Evolutionary conservation across 192 early-diverging fungal genomes (phyloP).

Genomic region (Dimargaris cristalligena): DNA sequence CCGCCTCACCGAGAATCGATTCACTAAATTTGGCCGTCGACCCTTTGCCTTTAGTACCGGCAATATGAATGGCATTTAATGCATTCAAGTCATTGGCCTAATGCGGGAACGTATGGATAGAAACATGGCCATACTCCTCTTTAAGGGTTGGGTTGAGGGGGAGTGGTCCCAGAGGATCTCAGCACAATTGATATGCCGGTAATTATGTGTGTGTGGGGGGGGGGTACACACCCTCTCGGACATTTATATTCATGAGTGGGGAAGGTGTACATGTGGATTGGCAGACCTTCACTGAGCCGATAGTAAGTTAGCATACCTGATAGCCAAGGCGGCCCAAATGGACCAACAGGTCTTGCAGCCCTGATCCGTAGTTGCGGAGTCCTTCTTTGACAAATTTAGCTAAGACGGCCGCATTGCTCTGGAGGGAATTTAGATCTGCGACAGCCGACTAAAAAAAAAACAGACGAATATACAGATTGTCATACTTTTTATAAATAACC

Average conservation of each 20-base stretch:
- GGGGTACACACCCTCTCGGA: not conserved
- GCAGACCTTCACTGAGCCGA: not conserved
- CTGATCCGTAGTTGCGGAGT: conserved; percentile 34
- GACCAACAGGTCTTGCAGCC: conserved; percentile 45
- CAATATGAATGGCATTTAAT: conserved; percentile 61
- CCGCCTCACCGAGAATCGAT: conserved; percentile 46
- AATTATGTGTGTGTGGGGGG: not conserved
- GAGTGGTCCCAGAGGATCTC: conserved; percentile 14
- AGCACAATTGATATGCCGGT: not conserved
- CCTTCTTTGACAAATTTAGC: conserved; percentile 52
- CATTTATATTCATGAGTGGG: not conserved
- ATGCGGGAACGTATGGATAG: conserved; percentile 15
- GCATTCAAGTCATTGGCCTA: conserved; percentile 47
- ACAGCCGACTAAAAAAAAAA: conserved; percentile 67
- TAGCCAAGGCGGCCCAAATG: conserved; percentile 59
- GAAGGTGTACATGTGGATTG: not conserved
- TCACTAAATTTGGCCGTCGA: conserved; percentile 68
- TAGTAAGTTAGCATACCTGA: conserved; percentile 25
- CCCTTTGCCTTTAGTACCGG: conserved; percentile 80
- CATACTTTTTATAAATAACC: too few species aligned
- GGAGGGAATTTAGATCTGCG: conserved; percentile 59
- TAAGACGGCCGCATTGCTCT: conserved; percentile 70
- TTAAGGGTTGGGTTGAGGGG: conserved; percentile 18
- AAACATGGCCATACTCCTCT: conserved; percentile 19
- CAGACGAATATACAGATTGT: too few species aligned